Percentiles rank a stretch among this genome's conserved stretches.
phyloP scores from a whole-genome alignment of 73 alveolate genomes.

The Breviolum minutum region DNA sequence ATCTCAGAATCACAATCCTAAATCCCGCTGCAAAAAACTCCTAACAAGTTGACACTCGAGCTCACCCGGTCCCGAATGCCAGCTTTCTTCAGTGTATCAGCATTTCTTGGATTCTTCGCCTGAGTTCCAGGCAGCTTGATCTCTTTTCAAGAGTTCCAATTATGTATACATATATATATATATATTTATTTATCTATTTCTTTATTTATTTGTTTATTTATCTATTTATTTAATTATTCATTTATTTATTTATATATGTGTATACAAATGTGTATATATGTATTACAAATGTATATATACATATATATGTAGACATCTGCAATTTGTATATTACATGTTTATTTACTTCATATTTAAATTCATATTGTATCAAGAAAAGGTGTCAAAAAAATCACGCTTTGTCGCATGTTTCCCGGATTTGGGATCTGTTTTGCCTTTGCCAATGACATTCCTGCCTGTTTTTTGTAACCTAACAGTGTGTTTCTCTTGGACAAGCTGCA shows the following conservation, averaged over 20 bases:
- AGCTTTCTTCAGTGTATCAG: conserved; percentile 38
- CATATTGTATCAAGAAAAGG: too few relatives aligned
- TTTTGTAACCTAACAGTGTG: neutral
- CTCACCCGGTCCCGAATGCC: conserved; percentile 27
- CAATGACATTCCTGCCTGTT: neutral
- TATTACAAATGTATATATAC: too few relatives aligned
- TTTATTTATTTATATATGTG: too few relatives aligned
- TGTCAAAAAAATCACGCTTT: too few relatives aligned
- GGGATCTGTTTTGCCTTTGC: neutral
- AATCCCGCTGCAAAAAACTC: neutral
- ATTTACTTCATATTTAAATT: too few relatives aligned
- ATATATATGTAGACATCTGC: too few relatives aligned
- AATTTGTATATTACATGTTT: too few relatives aligned
- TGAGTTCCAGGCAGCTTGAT: neutral
- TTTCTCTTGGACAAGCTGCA: conserved; percentile 4
- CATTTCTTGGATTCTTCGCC: conserved; percentile 41
- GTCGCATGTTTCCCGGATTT: too few relatives aligned
- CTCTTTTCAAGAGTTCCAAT: neutral
- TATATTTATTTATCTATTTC: too few relatives aligned
- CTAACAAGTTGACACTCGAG: too few relatives aligned
- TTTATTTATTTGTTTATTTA: too few relatives aligned
- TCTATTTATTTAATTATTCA: too few relatives aligned
- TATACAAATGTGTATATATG: neutral
- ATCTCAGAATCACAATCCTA: neutral
- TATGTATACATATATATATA: neutral